Base-by-base conservation (phyloP, 805 yeast genomes). In the Lipomyces spencermartinsiae region DNA sequence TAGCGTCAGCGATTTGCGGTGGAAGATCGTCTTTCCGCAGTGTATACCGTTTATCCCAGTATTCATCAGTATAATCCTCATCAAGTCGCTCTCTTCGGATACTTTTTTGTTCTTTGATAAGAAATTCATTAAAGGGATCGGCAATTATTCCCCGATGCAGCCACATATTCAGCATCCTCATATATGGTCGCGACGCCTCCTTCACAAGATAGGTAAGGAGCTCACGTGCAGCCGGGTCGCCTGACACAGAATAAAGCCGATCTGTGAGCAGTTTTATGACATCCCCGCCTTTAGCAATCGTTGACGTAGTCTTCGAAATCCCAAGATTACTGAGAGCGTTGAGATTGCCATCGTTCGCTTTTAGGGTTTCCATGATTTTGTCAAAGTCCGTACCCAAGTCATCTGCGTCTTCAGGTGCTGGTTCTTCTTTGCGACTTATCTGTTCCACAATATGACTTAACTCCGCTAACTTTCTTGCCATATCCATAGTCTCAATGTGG, bases 61-160 rank as follows among this genome's bases (percentile, higher is more conserved):
- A 80, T 59, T 78, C 81, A 60, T 81, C 82, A 1, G 77, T 74
- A 49, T 73, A 75, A 63, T 77, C 77, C 49, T 71, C 62, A 58
- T 78, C 74, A n/a, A 74, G 61, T 54, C 68, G 67, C 31, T 74
- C 74, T 5, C 75, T 58, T 6, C 73, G 73, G 3, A 72, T 68
- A 16, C 75, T 69, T 39, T 69, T 72, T 65, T 67, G 74, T 67
- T 78, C 80, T 35, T 85, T 83, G n/a, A 95, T 86, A 75, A 93
- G 79, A 76, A 95, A 95, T 77, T 94, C 99, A 53, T 88, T 87
- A 75, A 86, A 87, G 0, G 91, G 92, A 73, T 95, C 99, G 70
- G 86, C 83, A 9, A 95, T 81, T 5, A 81, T 80, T 0, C 99
- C 99, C 60, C 83, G 80, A 4, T 84, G 82, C 19, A 94, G 81